Base-by-base conservation (phyloP, 352 stramenopile species). In the Lagenidium giganteum region DNA sequence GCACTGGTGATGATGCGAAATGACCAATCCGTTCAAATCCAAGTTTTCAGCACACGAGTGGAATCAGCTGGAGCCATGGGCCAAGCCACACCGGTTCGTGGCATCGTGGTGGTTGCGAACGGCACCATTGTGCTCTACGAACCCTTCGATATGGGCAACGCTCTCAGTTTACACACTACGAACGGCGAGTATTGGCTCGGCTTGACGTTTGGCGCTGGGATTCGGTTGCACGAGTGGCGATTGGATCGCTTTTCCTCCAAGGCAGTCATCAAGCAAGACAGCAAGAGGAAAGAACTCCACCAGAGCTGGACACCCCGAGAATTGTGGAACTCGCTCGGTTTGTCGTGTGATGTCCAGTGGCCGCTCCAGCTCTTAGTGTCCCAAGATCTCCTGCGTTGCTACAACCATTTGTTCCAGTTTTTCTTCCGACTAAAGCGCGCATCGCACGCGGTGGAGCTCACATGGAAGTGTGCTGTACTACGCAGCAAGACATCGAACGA, bases 381-480 rank as follows among this genome's bases (percentile, higher is more conserved):
- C 7, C 55, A 55, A 12, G 62, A 82, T 7, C 31, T 81, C 5
- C 31, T 88, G 47, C 60, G 64, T 6, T 77, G 63, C 5, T 92
- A 92, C 40, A 54, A 51, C n/a, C 62, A 81, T 12, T 38, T 92
- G 23, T 92, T 89, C 48, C 76, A 87, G 54, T 86, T 92, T 37
- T 84, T 68, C 30, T 87, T 92, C 36, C 74, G 74, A 2, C 47
- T 92, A 31, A 92, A 92, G 41, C 80, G 80, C 18, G 58, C 87
- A 11, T 60, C 72, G 0, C 60, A 87, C 36, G 80, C 70, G 23
- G 58, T 92, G 2, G 76, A 89, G 27, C 42, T 65, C 29, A 73
- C 66, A 6, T 92, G 74, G 76, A 88, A 87, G 34, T 61, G 59
- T 48, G 46, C 21, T 20, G 50, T 51, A 3, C 39, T 83, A 23